Conservation (phyloP, 2,329 filamentous ascomycete species). For the Incumbomyces lentus region DNA sequence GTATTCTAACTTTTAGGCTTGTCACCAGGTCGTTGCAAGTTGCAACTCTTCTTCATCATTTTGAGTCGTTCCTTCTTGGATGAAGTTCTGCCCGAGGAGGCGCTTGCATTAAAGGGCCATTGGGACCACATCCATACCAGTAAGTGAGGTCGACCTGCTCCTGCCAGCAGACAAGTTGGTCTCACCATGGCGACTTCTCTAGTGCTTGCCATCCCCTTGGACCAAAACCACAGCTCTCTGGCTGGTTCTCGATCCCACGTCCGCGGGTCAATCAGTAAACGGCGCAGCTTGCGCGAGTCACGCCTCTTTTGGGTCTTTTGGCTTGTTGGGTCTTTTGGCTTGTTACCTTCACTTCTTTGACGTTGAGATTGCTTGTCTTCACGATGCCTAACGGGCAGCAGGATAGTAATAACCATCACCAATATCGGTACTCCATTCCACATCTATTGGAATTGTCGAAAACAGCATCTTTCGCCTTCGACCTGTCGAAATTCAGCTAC, state of each 20-base stretch:
- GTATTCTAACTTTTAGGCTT: too few species aligned
- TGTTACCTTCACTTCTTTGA: slow-evolving; percentile 3
- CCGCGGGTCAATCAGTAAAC: not conserved
- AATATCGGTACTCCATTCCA: slow-evolving; percentile 13
- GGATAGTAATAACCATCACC: not conserved
- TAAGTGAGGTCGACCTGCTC: too few species aligned
- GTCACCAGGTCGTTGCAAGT: too few species aligned
- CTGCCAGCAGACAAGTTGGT: too few species aligned
- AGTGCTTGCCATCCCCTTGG: not conserved
- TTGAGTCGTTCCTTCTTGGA: too few species aligned
- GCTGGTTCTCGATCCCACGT: slow-evolving; percentile 1
- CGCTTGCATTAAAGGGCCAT: too few species aligned
- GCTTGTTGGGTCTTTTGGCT: slow-evolving; percentile 5
- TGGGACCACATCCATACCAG: too few species aligned
- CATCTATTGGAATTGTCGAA: slow-evolving; percentile 17
- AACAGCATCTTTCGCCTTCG: slow-evolving; percentile 13
- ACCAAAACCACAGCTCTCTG: slow-evolving; percentile 2
- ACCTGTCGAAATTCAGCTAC: slow-evolving; percentile 21
- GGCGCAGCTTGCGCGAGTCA: slow-evolving; percentile 4
- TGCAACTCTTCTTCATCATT: too few species aligned
- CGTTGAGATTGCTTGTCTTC: not conserved
- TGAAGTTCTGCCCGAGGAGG: too few species aligned
- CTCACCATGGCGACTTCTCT: not conserved
- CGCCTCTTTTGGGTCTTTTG: not conserved
- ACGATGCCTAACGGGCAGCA: slow-evolving; percentile 6